phyloP scores from a whole-genome alignment of 148 eudicot genomes.

The Cornus kousa region DNA sequence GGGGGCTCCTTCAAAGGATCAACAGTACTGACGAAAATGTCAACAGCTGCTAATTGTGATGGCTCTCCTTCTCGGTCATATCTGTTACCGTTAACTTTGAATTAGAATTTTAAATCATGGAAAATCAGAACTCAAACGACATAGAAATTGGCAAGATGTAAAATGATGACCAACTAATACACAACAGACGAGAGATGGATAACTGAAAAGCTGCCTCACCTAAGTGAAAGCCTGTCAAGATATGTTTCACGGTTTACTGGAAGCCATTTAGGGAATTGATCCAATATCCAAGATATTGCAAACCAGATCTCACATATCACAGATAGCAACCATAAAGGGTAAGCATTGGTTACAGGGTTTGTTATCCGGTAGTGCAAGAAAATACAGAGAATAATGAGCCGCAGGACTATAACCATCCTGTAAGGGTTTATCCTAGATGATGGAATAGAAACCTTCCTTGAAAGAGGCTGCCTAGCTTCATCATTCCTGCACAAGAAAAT shows the following conservation, averaged over 20 bases:
- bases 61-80: conserved; percentile 86
- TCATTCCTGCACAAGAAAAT: conserved; percentile 66
- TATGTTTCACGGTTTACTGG: conserved; percentile 82
- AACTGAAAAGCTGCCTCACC: conserved; percentile 35
- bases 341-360: conserved; percentile 78
- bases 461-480: conserved; percentile 89
- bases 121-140: neutral
- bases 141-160: neutral
- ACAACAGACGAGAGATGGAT: neutral
- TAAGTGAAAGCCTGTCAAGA: conserved; percentile 72
- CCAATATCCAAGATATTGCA: conserved; percentile 83
- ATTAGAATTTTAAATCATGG: neutral
- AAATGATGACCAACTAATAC: neutral
- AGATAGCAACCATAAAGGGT: conserved; percentile 65
- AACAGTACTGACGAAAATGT: conserved; percentile 88
- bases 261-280: conserved; percentile 94
- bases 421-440: conserved; percentile 92
- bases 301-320: conserved; percentile 93
- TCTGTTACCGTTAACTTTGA: conserved; percentile 28
- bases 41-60: conserved; percentile 85
- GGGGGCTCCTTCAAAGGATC: conserved; percentile 95
- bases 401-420: conserved; percentile 86
- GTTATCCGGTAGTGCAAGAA: conserved; percentile 93
- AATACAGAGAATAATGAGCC: conserved; percentile 73
- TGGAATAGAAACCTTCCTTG: conserved; percentile 89